phyloP scores from a whole-genome alignment of 345 rosid species.

The Melaleuca quinquenervia region DNA sequence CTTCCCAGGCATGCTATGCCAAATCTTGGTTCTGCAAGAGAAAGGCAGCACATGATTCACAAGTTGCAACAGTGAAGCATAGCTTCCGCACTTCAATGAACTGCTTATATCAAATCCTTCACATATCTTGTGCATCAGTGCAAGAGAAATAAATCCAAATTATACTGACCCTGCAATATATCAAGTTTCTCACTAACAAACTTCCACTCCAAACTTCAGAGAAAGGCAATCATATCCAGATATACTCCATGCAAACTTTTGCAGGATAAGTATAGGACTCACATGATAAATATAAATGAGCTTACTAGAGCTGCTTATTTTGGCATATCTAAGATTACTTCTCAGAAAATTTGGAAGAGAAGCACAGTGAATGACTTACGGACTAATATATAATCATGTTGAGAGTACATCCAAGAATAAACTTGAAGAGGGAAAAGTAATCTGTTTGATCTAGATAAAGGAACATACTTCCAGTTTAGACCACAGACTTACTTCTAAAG shows the following conservation, averaged over 20 bases:
- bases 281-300: background rate
- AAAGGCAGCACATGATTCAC: background rate
- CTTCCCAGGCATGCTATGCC: conserved; percentile 77
- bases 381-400: background rate
- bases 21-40: conserved; percentile 54
- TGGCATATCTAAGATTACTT: background rate
- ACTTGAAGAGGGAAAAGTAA: background rate
- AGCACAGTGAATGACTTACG: background rate
- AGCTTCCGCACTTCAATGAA: background rate
- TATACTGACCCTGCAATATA: background rate
- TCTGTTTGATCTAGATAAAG: background rate
- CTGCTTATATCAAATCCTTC: background rate
- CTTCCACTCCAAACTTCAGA: background rate
- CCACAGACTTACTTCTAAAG: background rate
- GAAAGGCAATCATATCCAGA: background rate
- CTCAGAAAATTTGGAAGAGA: background rate
- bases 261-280: background rate
- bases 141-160: background rate
- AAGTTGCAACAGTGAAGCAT: background rate
- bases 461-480: background rate
- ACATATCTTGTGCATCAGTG: background rate
- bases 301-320: background rate
- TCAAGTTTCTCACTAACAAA: background rate
- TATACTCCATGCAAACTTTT: background rate
- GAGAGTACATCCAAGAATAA: background rate